These are phyloP conservation scores for Colletotrichum plurivorum DNA, from an alignment of 2,329 filamentous ascomycete species.

Conservation along the genomic window DNA sequence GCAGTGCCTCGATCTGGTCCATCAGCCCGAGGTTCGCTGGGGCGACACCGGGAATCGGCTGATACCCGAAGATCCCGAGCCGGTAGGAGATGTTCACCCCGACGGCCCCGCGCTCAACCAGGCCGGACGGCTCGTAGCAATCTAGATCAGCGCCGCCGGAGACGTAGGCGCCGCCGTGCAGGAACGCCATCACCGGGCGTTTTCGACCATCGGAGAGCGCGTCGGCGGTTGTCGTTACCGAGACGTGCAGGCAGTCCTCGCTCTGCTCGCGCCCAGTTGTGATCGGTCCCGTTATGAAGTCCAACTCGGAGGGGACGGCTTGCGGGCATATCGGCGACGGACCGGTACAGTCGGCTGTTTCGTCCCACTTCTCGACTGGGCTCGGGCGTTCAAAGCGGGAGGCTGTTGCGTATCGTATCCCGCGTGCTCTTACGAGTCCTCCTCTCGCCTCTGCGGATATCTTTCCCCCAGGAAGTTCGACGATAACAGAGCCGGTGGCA, in stretches of 20 bases:
- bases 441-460: neutral
- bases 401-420: constrained; percentile 36
- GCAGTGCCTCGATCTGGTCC: constrained; percentile 13
- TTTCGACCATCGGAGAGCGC: constrained; percentile 9
- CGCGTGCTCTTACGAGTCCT: constrained; percentile 28
- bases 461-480: constrained; percentile 1
- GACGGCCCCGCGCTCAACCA: constrained; percentile 42
- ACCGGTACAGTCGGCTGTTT: constrained; percentile 30
- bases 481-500: neutral
- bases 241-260: constrained; percentile 41
- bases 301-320: constrained; percentile 32
- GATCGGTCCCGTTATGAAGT: constrained; percentile 35
- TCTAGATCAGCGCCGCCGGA: constrained; percentile 17
- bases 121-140: constrained; percentile 35
- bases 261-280: constrained; percentile 17
- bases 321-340: constrained; percentile 42
- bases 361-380: constrained; percentile 23
- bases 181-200: constrained; percentile 48
- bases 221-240: constrained; percentile 1
- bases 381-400: constrained; percentile 39
- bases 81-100: constrained; percentile 53
- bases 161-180: constrained; percentile 44
- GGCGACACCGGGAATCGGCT: constrained; percentile 42
- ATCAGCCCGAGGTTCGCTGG: constrained; percentile 42
- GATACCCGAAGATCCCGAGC: constrained; percentile 53